Conservation (phyloP, 805 yeast species). For the Hyphopichia homilentoma region DNA sequence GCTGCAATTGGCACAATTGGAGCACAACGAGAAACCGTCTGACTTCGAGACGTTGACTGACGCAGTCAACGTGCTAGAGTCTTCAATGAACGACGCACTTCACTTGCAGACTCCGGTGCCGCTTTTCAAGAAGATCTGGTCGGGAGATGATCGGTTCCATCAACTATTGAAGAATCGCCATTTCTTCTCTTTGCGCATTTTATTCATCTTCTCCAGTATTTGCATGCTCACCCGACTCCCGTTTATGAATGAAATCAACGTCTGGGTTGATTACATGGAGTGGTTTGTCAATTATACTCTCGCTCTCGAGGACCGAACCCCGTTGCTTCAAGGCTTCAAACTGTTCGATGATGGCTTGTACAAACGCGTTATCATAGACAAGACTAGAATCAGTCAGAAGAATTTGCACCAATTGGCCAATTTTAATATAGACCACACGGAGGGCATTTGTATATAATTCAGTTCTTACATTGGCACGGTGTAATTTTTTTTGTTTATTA, state of each 20-base stretch:
- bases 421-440: neutral
- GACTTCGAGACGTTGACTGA: neutral
- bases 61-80: neutral
- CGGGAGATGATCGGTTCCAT: conserved; percentile 1
- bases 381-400: neutral
- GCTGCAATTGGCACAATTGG: neutral
- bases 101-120: conserved; percentile 1
- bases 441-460: too few species aligned
- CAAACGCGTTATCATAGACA: conserved; percentile 1
- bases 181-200: neutral
- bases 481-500: too few species aligned
- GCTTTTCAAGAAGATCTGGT: conserved; percentile 1
- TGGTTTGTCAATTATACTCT: conserved; percentile 1
- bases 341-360: conserved; percentile 1
- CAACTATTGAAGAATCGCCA: neutral
- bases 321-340: neutral
- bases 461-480: too few species aligned
- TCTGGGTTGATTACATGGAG: conserved; percentile 2
- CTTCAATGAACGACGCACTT: conserved; percentile 1
- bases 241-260: conserved; percentile 2
- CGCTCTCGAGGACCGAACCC: neutral
- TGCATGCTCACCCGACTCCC: conserved; percentile 1
- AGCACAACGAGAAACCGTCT: neutral
- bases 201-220: neutral
- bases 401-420: conserved; percentile 1